Conservation (phyloP, 306 rosid genomes). For the Pyrus pyrifolia region DNA sequence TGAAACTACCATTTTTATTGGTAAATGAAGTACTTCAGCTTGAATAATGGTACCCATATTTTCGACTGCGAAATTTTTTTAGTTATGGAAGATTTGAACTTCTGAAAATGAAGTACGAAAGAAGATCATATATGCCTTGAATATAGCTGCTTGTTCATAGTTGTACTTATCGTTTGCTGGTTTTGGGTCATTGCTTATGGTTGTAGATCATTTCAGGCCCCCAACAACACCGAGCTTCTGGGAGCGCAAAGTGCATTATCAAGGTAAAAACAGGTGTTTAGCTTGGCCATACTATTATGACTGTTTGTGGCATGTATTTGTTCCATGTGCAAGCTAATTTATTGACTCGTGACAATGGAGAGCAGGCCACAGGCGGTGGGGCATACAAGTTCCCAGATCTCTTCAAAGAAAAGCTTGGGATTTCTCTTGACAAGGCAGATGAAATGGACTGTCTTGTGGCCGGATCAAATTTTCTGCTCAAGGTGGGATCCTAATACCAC, state of each 20-base stretch:
- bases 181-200: conserved; percentile 31
- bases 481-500: conserved; percentile 48
- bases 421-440: conserved; percentile 82
- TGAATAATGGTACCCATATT: background rate
- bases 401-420: conserved; percentile 69
- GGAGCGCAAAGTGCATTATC: conserved; percentile 32
- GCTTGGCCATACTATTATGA: background rate
- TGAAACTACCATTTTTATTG: background rate
- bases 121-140: background rate
- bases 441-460: conserved; percentile 98
- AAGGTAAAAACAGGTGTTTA: conserved; percentile 43
- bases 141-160: background rate
- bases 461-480: conserved; percentile 91
- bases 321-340: conserved; percentile 23
- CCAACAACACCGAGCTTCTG: conserved; percentile 38
- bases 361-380: conserved; percentile 98
- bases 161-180: conserved; percentile 10
- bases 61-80: background rate
- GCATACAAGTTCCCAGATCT: conserved; percentile 70
- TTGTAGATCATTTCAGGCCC: conserved; percentile 44
- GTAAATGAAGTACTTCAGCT: background rate
- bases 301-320: conserved; percentile 20
- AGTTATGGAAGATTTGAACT: background rate
- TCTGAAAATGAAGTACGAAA: background rate
- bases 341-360: conserved; percentile 19